Base-by-base conservation (phyloP, 768 basidiomycete species). In the Hygrocybe coccinea region DNA sequence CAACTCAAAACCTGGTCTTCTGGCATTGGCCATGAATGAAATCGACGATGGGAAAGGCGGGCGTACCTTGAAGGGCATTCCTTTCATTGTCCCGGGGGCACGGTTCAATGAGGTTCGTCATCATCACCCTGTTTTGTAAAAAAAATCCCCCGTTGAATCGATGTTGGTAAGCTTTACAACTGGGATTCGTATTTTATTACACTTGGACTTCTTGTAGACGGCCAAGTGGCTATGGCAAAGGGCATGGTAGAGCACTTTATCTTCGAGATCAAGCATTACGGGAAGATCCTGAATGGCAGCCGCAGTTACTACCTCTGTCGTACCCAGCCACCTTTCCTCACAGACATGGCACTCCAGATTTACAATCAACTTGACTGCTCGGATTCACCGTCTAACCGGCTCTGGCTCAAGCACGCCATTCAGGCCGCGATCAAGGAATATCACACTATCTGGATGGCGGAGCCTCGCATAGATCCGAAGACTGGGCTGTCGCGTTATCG, bases 231-330 rank as follows among this genome's bases (percentile, higher is more conserved):
- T 56, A 89, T 98, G 84, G 95, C 97, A 17, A 92, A 94, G 71
- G 91, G 93, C 64, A 93, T 98, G 85, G 94, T 97, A 43, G 97
- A 98, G 54, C 95, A 99, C 70, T 99, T 98, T 75, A 89, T 97
- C 66, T 99, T 98, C 68, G 93, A 98, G 77, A 97, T 99, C 77
- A 92, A 86, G 74, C 91, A 97, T 72, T 97, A 97, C 67, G 89
- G 90, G 76, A 95, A 95, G 73, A 94, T 95, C 64, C 75, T 98
- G 61, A 99, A 99, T 69, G 95, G 95, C 59, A 95, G 88, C 71
- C 87, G 95, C 64, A 91, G 89, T 67, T 87, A 86, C 80, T 99
- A 99, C 70, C 84, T 99, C 55, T 91, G 89, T 69, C 88, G 95
- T 59, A 89, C 93, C 11, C 95, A 99, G 68, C 95, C 95, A 29